Base-by-base conservation (phyloP, 768 basidiomycete species). In the Paxillus rubicundulus region DNA sequence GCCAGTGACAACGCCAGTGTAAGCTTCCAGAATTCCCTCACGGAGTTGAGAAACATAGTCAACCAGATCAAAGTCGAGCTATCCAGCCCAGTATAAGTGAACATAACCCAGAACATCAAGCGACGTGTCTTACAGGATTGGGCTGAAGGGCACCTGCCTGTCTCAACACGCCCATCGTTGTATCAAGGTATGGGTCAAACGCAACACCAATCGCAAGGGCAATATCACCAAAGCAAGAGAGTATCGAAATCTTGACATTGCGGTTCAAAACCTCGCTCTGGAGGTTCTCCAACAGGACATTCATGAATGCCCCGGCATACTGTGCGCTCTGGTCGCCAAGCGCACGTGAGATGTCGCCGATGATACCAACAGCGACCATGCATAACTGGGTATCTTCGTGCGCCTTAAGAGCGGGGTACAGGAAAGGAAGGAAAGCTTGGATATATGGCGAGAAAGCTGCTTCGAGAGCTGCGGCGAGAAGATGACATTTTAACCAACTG, bases 321-420 rank as follows among this genome's bases (percentile, higher is more conserved):
- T 88, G 86, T 2, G 82, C 81, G 52, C 87, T 87, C 63, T 85
- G 81, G 52, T 92, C 89, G 41, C 92, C 89, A 17, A 98, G 81
- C 1, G 94, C 95, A 49, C 96, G 89, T n/a, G 93, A 92, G 49
- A 98, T 85, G 61, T 99, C 97, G 8, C 94, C 93, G 50, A 98
- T 91, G 59, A 97, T 84, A 59, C 96, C 96, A 43, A 98, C 91
- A 14, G 94, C 93, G 49, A 98, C 92, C 7, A 87, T 94, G 75
- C 93, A 97, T 20, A 98, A 78, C 64, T 97, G 93, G 38, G 92
- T 91, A 71, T 98, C 97, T 68, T 98, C 95, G 65, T 93, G 87
- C 0, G 91, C 83, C 61, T 89, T 87, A 59, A 99, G 85, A 17
- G 96, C 96, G 17, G 89, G 82, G 71, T 87, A 87, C 36, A 99